Evolutionary conservation across 148 eudicot species (phyloP), one percentile per base, ranked within the genome.

Genomic region (Fagopyrum homotropicum): DNA sequence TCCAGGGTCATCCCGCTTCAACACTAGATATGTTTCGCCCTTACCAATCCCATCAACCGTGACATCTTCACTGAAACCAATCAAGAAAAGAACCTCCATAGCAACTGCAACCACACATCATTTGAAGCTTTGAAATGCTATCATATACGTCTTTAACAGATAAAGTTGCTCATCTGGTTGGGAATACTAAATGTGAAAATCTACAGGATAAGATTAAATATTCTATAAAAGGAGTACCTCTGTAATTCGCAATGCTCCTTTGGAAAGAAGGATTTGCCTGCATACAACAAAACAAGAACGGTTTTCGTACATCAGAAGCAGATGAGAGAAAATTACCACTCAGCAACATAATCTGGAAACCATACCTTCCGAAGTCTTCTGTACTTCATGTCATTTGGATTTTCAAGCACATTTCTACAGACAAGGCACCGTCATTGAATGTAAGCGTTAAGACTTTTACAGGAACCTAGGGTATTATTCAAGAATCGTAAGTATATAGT

Each of bases 251-350:
- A 30, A 91, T 77, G 72, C 79, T 88, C 82, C 85, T 84, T 54
- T 85, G 89, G 14, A 93, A 85, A 35, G 73, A 10, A 73, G 97
- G 89, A 85, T 93, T 93, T 63, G 88, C 94, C 98, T 93, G 97
- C 89, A 82, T 10, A 22, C 45, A 78, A 56, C 69, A 69, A 72
- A 66, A n/a, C 40, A 74, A 30, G 17, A 63, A 29, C 45, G 12
- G n/a, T 11, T 63, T 30, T 9, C 15, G 16, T 61, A 26, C 2
- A 72, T 10, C 55, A 72, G 74, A 45, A 72, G 26, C 47, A 68
- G 8, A 54, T 5, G 19, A 9, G 77, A 45, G 12, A 56, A 63
- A 73, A 64, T 63, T 35, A 11, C 1, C 15, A 63, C 30, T 30
- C 12, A 15, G 26, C 26, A 12, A 26, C 9, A 45, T 49, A 71